Evolutionary conservation across 2,329 filamentous ascomycete species (phyloP).

Genomic region (Didymella pinodella): DNA sequence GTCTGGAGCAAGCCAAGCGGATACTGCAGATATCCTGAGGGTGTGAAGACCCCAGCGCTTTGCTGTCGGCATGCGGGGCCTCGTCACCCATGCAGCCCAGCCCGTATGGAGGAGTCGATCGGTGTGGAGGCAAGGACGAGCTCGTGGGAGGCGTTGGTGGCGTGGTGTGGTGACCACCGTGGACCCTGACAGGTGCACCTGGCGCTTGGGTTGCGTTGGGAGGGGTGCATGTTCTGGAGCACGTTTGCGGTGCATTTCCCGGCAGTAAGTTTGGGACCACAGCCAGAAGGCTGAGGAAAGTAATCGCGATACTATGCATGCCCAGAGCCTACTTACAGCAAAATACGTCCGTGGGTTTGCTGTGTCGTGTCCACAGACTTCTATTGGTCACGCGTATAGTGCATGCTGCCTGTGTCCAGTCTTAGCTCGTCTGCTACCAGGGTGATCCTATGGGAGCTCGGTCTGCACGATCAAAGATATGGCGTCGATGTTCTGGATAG

Average conservation of each 20-base stretch:
- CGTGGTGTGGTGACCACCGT: not conserved
- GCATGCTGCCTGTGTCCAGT: not conserved
- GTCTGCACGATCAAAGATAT: not conserved
- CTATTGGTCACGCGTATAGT: not conserved
- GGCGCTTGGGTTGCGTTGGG: conserved; percentile 5
- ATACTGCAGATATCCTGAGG: not conserved
- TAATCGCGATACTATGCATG: conserved; percentile 3
- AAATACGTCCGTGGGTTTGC: not conserved
- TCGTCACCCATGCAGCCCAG: not conserved
- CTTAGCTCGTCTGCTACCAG: not conserved
- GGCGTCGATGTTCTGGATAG: not conserved
- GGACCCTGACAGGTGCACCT: conserved; percentile 5
- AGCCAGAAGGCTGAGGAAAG: not conserved
- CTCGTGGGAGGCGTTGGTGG: conserved; percentile 9
- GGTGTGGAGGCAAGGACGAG: conserved; percentile 2
- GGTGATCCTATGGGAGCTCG: conserved; percentile 1
- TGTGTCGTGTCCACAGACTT: not conserved
- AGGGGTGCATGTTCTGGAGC: conserved; percentile 1
- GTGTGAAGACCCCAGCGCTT: conserved; percentile 10
- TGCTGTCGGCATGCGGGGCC: conserved; percentile 7
- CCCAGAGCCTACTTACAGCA: not conserved
- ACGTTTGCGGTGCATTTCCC: not conserved
- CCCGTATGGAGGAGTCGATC: not conserved
- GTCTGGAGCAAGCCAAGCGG: conserved; percentile 2
- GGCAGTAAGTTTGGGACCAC: not conserved